A percentile compares a stretch with the other conserved stretches of the same genome.
phyloP scores from a whole-genome alignment of 441 rosid species.

The Bruguiera hainesii region DNA sequence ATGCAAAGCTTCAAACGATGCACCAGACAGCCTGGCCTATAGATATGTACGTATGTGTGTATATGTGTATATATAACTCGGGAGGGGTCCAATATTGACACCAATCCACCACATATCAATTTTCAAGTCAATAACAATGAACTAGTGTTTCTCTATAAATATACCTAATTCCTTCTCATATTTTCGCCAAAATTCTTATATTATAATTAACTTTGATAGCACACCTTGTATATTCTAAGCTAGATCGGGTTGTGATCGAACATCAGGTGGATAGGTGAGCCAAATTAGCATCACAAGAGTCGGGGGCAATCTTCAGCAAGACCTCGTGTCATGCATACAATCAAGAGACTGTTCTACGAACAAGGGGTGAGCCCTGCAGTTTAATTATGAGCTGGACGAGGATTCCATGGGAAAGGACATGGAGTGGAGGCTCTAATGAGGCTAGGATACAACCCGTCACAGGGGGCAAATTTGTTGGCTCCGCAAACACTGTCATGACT shows the following conservation, averaged over 20 bases:
- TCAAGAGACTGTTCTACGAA: slow-evolving; percentile 79
- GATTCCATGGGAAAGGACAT: slow-evolving; percentile 70
- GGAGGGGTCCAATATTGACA: too few species aligned
- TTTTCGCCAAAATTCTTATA: too few species aligned
- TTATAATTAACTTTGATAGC: neutral
- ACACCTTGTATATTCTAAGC: neutral
- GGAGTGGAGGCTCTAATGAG: slow-evolving; percentile 71
- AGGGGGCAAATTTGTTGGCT: slow-evolving; percentile 74
- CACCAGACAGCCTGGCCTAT: neutral
- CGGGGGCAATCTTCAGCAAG: slow-evolving; percentile 41
- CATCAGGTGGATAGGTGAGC: slow-evolving; percentile 35
- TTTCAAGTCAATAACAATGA: too few species aligned
- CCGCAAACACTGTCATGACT: slow-evolving; percentile 76
- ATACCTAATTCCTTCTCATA: too few species aligned
- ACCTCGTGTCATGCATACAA: slow-evolving; percentile 77
- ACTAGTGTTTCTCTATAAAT: too few species aligned
- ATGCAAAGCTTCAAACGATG: neutral
- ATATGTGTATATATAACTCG: too few species aligned
- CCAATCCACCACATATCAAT: too few species aligned
- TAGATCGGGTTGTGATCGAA: too few species aligned
- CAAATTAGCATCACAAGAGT: slow-evolving; percentile 36
- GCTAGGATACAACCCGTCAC: slow-evolving; percentile 67
- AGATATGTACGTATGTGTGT: neutral
- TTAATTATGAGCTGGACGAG: slow-evolving; percentile 56
- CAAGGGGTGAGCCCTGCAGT: slow-evolving; percentile 86